Percentiles rank a stretch among this genome's conserved stretches.
Evolutionary conservation across 768 basidiomycete species (phyloP).

Genomic region (Leccinum obscurum): DNA sequence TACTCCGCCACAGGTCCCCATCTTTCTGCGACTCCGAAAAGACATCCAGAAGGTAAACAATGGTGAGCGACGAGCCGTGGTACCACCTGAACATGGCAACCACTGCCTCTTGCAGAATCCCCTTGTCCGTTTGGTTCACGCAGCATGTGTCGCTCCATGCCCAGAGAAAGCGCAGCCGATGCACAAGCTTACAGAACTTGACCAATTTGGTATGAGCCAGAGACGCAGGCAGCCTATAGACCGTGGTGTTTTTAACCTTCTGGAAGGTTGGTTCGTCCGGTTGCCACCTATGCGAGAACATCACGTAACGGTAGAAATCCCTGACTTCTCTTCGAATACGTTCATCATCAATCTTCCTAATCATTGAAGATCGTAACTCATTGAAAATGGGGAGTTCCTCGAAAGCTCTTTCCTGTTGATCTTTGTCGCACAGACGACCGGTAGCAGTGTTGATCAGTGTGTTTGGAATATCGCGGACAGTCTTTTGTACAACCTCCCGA

Average conservation of each 20-base stretch:
- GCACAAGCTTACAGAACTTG: background rate
- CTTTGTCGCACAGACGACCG: background rate
- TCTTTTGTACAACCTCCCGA: background rate
- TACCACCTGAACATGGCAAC: background rate
- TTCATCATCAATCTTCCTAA: background rate
- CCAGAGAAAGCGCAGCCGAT: background rate
- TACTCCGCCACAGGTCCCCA: background rate
- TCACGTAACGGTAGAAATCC: background rate
- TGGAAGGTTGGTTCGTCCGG: background rate
- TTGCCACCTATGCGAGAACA: background rate
- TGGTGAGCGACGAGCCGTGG: background rate
- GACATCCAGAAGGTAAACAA: background rate
- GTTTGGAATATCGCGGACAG: background rate
- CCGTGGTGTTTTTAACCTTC: background rate
- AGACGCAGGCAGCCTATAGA: background rate
- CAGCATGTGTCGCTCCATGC: background rate
- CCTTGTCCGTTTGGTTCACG: background rate
- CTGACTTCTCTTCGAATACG: background rate
- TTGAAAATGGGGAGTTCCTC: background rate
- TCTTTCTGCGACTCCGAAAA: background rate
- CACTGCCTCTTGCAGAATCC: background rate
- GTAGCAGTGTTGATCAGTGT: background rate
- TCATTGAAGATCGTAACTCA: background rate
- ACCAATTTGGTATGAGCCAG: background rate
- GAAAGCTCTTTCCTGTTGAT: background rate